Percentiles rank a stretch among this genome's conserved stretches.
Evolutionary conservation across 1,284 basidiomycete genomes (phyloP).

Genomic region (Coniophora puteana): DNA sequence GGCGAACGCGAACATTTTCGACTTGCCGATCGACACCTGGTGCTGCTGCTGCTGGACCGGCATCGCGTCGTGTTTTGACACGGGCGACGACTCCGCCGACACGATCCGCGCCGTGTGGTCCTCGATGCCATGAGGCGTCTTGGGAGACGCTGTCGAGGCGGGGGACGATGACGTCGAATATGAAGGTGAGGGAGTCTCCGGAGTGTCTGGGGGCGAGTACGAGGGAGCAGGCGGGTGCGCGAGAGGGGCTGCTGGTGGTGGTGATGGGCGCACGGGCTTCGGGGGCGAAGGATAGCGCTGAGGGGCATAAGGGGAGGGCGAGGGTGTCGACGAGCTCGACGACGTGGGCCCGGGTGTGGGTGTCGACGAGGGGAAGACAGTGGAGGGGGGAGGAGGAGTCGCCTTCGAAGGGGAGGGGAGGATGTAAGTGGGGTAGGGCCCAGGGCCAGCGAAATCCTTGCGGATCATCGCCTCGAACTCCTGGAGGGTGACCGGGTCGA

Average conservation of each 20-base stretch:
- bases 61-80: conserved; percentile 27
- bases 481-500: conserved; percentile 61
- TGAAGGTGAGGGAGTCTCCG: conserved; percentile 44
- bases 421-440: conserved; percentile 57
- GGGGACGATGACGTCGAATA: conserved; percentile 49
- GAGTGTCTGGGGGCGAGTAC: conserved; percentile 33
- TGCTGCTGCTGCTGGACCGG: conserved; percentile 25
- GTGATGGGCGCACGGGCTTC: too few relatives aligned
- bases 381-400: conserved; percentile 40
- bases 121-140: conserved; percentile 47
- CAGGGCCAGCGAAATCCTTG: conserved; percentile 54
- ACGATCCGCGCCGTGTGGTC: conserved; percentile 44
- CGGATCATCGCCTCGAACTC: conserved; percentile 64
- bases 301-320: conserved; percentile 47
- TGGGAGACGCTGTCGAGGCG: conserved; percentile 51
- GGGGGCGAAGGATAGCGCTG: conserved; percentile 40
- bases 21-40: too few relatives aligned
- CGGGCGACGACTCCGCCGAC: conserved; percentile 35
- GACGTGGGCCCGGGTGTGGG: too few relatives aligned
- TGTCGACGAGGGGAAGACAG: conserved; percentile 48
- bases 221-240: conserved; percentile 18
- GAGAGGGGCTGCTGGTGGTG: too few relatives aligned
- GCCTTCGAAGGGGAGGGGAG: conserved; percentile 54
- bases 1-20: conserved; percentile 47
- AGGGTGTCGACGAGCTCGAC: too few relatives aligned